Evolutionary conservation across 2,329 filamentous ascomycete genomes (phyloP).

Genomic region (Colletotrichum trifolii): DNA sequence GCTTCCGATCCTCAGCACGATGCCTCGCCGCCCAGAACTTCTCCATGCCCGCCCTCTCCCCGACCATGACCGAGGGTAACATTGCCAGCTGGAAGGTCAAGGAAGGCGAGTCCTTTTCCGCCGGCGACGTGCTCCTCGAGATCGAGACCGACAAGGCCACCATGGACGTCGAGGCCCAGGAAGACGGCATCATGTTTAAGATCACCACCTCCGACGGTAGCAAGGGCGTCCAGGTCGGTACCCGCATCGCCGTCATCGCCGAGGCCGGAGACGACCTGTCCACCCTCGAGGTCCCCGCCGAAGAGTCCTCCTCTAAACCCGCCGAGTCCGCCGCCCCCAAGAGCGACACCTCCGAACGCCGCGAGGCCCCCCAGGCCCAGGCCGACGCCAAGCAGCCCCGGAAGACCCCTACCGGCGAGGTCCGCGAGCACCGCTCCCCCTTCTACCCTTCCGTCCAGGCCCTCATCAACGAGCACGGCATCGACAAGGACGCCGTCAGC

Average conservation of each 20-base stretch:
- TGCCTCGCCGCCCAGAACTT: slow-evolving; percentile 84
- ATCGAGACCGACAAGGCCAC: slow-evolving; percentile 95
- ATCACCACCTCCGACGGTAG: slow-evolving; percentile 79
- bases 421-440: slow-evolving; percentile 75
- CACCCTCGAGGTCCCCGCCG: slow-evolving; percentile 78
- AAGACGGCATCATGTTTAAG: slow-evolving; percentile 87
- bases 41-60: slow-evolving; percentile 90
- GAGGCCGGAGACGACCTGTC: slow-evolving; percentile 84
- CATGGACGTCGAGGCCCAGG: slow-evolving; percentile 94
- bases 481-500: slow-evolving; percentile 79
- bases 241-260: slow-evolving; percentile 84
- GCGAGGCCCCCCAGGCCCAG: slow-evolving; percentile 34
- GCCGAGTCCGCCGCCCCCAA: slow-evolving; percentile 39
- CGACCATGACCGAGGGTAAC: slow-evolving; percentile 94
- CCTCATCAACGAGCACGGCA: slow-evolving; percentile 81
- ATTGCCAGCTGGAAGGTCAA: slow-evolving; percentile 88
- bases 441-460: slow-evolving; percentile 86
- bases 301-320: slow-evolving; percentile 59
- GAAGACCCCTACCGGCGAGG: slow-evolving; percentile 57
- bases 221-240: slow-evolving; percentile 82
- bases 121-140: slow-evolving; percentile 88
- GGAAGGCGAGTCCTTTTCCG: slow-evolving; percentile 84
- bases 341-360: slow-evolving; percentile 34
- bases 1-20: slow-evolving; percentile 71
- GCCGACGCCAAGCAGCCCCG: slow-evolving; percentile 43